Evolutionary conservation across 352 stramenopile genomes (phyloP).

Genomic region (Phytopythium sindhum): DNA sequence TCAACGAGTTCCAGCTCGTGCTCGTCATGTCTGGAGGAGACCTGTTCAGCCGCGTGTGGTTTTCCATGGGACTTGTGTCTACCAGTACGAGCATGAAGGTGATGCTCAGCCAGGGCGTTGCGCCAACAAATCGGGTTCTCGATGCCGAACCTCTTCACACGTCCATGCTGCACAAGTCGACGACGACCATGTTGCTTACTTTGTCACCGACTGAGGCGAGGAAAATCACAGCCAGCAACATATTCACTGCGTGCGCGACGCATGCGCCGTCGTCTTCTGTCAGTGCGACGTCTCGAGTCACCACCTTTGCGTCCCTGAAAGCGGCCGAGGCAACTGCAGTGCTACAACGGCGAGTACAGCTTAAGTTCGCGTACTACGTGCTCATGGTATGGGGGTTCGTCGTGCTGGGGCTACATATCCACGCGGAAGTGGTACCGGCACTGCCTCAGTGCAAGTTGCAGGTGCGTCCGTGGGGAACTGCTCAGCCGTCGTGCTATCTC

Average conservation of each 20-base stretch:
- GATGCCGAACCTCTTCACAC: too few species aligned
- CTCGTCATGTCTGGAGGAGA: slow-evolving; percentile 23
- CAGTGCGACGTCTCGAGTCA: not conserved
- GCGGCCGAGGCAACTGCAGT: not conserved
- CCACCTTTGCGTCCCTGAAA: not conserved
- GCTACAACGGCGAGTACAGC: slow-evolving; percentile 9
- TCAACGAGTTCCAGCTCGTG: slow-evolving; percentile 24
- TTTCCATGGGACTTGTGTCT: slow-evolving; percentile 18
- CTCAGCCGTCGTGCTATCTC: slow-evolving; percentile 27
- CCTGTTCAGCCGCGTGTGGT: slow-evolving; percentile 16
- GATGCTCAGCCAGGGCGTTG: slow-evolving; percentile 10
- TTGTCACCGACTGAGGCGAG: not conserved
- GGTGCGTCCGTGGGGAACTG: slow-evolving; percentile 28
- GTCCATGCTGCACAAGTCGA: not conserved
- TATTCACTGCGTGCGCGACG: not conserved
- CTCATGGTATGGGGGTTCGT: slow-evolving; percentile 13
- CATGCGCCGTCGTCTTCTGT: not conserved
- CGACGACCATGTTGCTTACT: not conserved
- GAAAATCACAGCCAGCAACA: not conserved
- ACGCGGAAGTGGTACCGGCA: slow-evolving; percentile 9
- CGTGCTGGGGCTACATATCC: slow-evolving; percentile 23
- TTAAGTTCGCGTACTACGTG: slow-evolving; percentile 11
- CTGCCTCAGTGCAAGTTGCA: slow-evolving; percentile 20
- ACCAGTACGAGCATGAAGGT: slow-evolving; percentile 21
- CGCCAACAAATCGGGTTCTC: slow-evolving; percentile 1